phyloP scores from a whole-genome alignment of 2,329 filamentous ascomycete genomes.

The Xylariales sp. region DNA sequence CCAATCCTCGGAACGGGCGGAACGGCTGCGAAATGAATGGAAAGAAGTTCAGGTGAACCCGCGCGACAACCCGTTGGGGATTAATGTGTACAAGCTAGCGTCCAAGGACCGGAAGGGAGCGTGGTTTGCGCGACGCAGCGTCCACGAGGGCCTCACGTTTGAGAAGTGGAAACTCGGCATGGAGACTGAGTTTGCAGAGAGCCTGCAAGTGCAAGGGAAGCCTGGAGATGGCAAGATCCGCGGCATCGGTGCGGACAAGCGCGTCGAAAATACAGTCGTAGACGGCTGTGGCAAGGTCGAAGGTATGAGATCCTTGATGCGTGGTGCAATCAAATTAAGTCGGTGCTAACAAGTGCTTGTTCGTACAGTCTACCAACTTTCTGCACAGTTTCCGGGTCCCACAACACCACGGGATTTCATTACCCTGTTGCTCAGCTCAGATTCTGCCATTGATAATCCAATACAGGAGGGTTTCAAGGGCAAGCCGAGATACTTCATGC shows the following conservation, averaged over 20 bases:
- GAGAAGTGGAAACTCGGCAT: constrained; percentile 73
- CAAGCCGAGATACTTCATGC: constrained; percentile 69
- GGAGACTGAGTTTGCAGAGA: constrained; percentile 74
- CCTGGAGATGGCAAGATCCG: constrained; percentile 73
- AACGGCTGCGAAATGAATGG: constrained; percentile 74
- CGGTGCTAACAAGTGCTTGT: no score
- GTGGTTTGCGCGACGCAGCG: constrained; percentile 84
- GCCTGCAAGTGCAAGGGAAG: constrained; percentile 63
- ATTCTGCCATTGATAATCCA: constrained; percentile 37
- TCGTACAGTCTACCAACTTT: constrained; percentile 71
- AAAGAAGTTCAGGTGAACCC: constrained; percentile 73
- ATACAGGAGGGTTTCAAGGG: constrained; percentile 16
- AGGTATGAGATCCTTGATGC: constrained; percentile 39
- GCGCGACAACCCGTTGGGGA: constrained; percentile 70
- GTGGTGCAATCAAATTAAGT: no score
- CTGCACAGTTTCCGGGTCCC: constrained; percentile 85
- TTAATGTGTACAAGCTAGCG: constrained; percentile 75
- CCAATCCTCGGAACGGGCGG: constrained; percentile 48
- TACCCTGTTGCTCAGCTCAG: constrained; percentile 68
- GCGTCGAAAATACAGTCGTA: constrained; percentile 58
- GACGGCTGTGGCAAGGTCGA: constrained; percentile 59
- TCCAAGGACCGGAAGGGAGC: constrained; percentile 77
- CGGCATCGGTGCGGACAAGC: constrained; percentile 78
- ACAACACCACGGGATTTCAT: constrained; percentile 87
- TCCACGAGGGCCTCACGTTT: constrained; percentile 76